Evolutionary conservation across 306 rosid species (phyloP).

Genomic region (barrel medic (Medicago truncatula)): MtrunA17r5.0-ANR NC_053045.1:54524001-54524500

Average conservation of each 20-base stretch:
- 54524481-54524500: conserved; percentile 18
- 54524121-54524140: not conserved
- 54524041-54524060: conserved; percentile 27
- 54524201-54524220: conserved; percentile 33
- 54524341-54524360: conserved; percentile 31
- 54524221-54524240: conserved; percentile 59
- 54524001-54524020: not conserved
- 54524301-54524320: conserved; percentile 2
- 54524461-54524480: conserved; percentile 29
- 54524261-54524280: conserved; percentile 12
- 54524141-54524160: conserved; percentile 30
- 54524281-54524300: not conserved
- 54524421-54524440: conserved; percentile 58
- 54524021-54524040: conserved; percentile 5
- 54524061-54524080: not conserved
- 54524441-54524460: conserved; percentile 46
- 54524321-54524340: conserved; percentile 1
- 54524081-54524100: not conserved
- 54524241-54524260: not conserved
- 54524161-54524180: conserved; percentile 13
- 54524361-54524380: conserved; percentile 38
- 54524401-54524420: conserved; percentile 16
- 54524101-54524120: not conserved
- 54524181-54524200: conserved; percentile 43
- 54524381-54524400: conserved; percentile 44